Evolutionary conservation across 805 yeast genomes (phyloP).

Genomic region (Candida glaebosa): DNA sequence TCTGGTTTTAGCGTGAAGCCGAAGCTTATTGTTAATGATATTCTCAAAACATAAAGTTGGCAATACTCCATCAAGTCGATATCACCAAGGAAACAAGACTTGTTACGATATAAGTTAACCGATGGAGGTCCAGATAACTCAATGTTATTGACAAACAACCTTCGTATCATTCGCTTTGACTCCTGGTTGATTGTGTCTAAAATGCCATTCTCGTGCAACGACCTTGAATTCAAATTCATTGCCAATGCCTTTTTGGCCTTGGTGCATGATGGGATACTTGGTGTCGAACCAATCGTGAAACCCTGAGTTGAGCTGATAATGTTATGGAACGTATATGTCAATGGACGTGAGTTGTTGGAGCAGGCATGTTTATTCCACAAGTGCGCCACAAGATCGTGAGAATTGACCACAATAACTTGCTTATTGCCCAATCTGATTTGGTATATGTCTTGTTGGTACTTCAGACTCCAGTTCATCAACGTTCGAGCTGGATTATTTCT

Average conservation of each 20-base stretch:
- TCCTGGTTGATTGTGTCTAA: conserved; percentile 37
- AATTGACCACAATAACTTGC: conserved; percentile 63
- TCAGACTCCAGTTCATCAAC: conserved; percentile 43
- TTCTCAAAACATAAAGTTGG: conserved; percentile 50
- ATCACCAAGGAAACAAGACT: conserved; percentile 20
- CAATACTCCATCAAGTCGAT: conserved; percentile 36
- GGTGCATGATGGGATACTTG: conserved; percentile 46
- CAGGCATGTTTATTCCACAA: conserved; percentile 49
- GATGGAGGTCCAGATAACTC: conserved; percentile 19
- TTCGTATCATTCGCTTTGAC: conserved; percentile 22
- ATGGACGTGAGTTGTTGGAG: conserved; percentile 66
- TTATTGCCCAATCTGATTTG: conserved; percentile 61
- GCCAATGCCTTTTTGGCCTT: conserved; percentile 48
- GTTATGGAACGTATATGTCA: conserved; percentile 62
- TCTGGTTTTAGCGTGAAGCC: conserved; percentile 32
- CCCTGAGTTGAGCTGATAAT: conserved; percentile 54
- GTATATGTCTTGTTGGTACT: conserved; percentile 44
- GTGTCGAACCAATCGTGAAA: conserved; percentile 65
- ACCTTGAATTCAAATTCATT: conserved; percentile 33
- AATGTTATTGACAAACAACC: conserved; percentile 8
- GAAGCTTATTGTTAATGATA: conserved; percentile 50
- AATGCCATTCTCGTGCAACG: conserved; percentile 26
- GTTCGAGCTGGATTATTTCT: conserved; percentile 47
- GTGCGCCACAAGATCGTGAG: conserved; percentile 49
- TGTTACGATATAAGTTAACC: conserved; percentile 12